Evolutionary conservation across 176 grass and related monocot species (phyloP), one percentile per base, ranked within the genome.

Genomic region (Oryza officinalis): DNA sequence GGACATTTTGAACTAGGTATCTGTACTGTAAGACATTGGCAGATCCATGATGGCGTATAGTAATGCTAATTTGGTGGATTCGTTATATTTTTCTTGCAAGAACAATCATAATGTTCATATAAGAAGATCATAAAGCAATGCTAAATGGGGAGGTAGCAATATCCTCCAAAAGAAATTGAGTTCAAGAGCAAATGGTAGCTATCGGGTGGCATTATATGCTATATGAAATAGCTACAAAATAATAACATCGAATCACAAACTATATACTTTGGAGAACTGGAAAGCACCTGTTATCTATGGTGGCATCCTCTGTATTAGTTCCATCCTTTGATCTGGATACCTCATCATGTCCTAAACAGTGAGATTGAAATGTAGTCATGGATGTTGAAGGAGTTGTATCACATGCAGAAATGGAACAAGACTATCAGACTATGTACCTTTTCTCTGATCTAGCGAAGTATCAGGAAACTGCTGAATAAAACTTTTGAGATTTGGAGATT

Each of bases 401-500:
- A 43, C 35, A 50, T 27, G 13, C 59, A 83, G 41, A 73, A 13
- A 68, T 4, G 9, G 65, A 49, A 50, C 13, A 61, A 68, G 8
- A 23, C 8, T 23, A 60, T 60, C 2, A n/a, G 54, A 13, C 13
- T 25, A 45, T 33, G n/a, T 79, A 91, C 89, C 84, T 74, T 72
- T 89, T 31, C 79, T 74, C 9, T 74, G 43, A 63, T 89, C 81
- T 41, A 47, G 41, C 67, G 78, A 80, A 71, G 78, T 78, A 67
- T 70, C 77, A 7, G 81, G 75, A 27, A 92, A 92, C 33, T 94
- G 89, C 66, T 87, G 89, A 26, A 89, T 89, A 77, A 94, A 92
- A 88, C 89, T 92, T 86, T 80, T 85, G n/a, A 92, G 74, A 79
- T 92, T 86, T 46, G 87, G 92, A 86, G 87, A 69, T 57, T 89